Evolutionary conservation across 108 stramenopile species (phyloP).

Genomic region (Fragilaria radians): DNA sequence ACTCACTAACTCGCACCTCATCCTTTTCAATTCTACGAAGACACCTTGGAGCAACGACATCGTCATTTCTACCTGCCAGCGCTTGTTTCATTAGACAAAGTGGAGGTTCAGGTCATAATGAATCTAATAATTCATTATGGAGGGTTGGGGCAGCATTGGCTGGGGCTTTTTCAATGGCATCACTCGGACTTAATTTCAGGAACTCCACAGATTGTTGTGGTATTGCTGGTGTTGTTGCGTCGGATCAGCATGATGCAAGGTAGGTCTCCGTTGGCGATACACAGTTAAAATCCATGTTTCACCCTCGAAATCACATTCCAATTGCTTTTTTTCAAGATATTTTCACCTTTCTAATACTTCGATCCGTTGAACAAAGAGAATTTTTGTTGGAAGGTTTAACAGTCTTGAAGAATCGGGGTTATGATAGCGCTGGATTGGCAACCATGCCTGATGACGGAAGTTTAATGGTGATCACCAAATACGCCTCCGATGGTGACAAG

Average conservation of each 20-base stretch:
- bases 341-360: no score
- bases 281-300: no score
- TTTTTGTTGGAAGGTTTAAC: conserved; percentile 92
- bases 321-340: no score
- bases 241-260: conserved; percentile 28
- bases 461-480: conserved; percentile 79
- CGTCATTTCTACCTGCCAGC: no score
- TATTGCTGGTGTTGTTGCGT: conserved; percentile 49
- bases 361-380: conserved; percentile 5
- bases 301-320: no score
- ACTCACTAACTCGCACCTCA: no score
- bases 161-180: neutral
- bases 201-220: conserved; percentile 41
- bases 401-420: conserved; percentile 96
- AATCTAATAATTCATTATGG: neutral
- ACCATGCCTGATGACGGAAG: conserved; percentile 57
- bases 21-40: no score
- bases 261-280: no score
- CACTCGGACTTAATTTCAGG: neutral
- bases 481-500: conserved; percentile 87
- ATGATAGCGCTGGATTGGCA: conserved; percentile 97
- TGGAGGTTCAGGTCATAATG: neutral
- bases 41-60: no score
- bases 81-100: neutral
- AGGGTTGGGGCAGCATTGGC: neutral